Evolutionary conservation across 352 stramenopile species (phyloP), one percentile per base, ranked within the genome.

Genomic region (Globisporangium megalacanthum): DNA sequence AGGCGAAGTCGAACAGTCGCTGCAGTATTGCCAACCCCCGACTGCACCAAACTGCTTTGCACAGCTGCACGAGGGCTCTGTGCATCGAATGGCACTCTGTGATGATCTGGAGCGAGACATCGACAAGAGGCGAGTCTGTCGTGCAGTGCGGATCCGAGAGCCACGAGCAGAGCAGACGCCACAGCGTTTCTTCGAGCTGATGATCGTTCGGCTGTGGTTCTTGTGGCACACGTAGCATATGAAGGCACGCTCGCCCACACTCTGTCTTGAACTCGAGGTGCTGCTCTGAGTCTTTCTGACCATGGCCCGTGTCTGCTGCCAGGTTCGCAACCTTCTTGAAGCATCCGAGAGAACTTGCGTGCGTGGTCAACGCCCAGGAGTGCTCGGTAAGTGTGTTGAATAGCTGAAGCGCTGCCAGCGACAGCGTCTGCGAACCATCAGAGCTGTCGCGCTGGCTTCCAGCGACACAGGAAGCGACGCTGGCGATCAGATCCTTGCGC

Each of bases 331-430:
- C 14, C 6, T 44, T 44, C 9, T 63, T 50, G 14, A 63, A 48
- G 19, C 57, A 45, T 39, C 45, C 13, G 33, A 49, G n/a, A 1
- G 35, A 13, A 20, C 10, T 25, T 22, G 45, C 52, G n/a, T 65
- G 47, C 5, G 39, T n/a, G 11, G 9, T 20, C 25, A 39, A 11
- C 11, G 33, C 37, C 20, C 54, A 36, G 6, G 59, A 60, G 37
- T 56, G 36, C 36, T 65, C 52, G 15, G 55, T 42, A 19, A 65
- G 33, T 0, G 10, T 20, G 20, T 56, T 56, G 33, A 65, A 51
- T 20, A 50, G 17, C 33, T 11, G 36, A 36, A 65, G 2, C 1
- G 45, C 39, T 8, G 46, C 29, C 10, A 55, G 4, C 6, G 11
- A 25, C 4, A 65, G 10, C 17, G 49, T 22, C 1, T 4, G 6